These are phyloP conservation scores for Aphanomyces cochlioides DNA, from an alignment of 352 stramenopile genomes.

Conservation along the genomic window DNA sequence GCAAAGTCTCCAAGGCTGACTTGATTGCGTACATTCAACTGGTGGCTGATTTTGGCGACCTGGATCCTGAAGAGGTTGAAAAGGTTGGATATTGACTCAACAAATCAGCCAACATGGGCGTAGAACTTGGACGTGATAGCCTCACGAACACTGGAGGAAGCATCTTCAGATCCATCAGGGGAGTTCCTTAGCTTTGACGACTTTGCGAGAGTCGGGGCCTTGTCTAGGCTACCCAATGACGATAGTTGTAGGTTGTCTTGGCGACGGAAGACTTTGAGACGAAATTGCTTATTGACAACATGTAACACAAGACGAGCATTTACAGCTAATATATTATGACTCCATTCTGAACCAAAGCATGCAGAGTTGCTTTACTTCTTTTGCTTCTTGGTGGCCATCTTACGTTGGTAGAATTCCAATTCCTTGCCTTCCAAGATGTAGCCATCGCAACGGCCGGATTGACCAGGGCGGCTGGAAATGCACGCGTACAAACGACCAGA, in stretches of 20 bases:
- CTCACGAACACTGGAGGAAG: conserved; percentile 22
- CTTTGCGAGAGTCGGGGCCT: conserved; percentile 19
- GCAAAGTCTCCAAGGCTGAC: conserved; percentile 14
- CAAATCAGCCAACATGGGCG: not conserved
- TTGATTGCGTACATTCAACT: conserved; percentile 26
- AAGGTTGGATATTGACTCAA: conserved; percentile 3
- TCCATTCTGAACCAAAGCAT: conserved; percentile 31
- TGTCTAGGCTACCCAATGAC: not conserved
- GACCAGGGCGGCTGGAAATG: conserved; percentile 97
- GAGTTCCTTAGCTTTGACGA: conserved; percentile 26
- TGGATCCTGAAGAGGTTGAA: conserved; percentile 4
- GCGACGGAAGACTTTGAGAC: conserved; percentile 27
- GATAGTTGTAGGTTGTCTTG: conserved; percentile 10
- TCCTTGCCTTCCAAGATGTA: conserved; percentile 99
- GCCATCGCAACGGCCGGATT: conserved; percentile 97
- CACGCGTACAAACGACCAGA: conserved; percentile 95
- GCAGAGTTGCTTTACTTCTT: conserved; percentile 78
- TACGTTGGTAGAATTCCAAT: conserved; percentile 99
- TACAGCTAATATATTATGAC: conserved; percentile 28
- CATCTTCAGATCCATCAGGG: conserved; percentile 15
- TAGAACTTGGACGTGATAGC: conserved; percentile 21
- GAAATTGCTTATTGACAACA: conserved; percentile 10
- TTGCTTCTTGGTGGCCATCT: conserved; percentile 98
- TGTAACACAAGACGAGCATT: not conserved
- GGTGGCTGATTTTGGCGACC: conserved; percentile 14